Conservation (phyloP, 2,329 filamentous ascomycete species). For the Cryphonectria naterciae region DNA sequence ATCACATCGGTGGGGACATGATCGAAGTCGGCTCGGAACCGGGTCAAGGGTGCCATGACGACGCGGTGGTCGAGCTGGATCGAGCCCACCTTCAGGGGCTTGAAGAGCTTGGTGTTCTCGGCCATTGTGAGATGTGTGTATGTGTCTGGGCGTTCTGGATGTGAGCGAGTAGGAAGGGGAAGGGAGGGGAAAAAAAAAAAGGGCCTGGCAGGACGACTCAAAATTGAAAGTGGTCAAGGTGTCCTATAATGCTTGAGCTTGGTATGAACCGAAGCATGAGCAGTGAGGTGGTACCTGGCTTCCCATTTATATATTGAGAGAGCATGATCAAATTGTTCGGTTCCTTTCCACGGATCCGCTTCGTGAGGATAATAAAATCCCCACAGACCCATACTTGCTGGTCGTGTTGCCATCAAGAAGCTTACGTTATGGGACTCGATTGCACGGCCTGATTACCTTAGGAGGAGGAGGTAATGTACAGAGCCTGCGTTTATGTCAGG, state of each 20-base stretch:
- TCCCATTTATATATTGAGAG: constrained; percentile 4
- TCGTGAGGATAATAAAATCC: neutral
- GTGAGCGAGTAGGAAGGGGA: too few species aligned
- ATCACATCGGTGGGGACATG: constrained; percentile 32
- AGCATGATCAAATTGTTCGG: neutral
- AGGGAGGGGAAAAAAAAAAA: neutral
- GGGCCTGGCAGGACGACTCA: neutral
- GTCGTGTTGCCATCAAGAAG: neutral
- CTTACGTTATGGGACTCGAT: constrained; percentile 2
- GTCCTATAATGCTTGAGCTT: neutral
- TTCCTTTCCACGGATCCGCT: neutral
- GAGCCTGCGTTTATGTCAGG: neutral
- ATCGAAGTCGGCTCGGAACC: constrained; percentile 52
- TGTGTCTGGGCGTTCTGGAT: neutral
- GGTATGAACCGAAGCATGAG: neutral
- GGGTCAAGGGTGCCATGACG: constrained; percentile 62
- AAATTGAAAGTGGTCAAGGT: neutral
- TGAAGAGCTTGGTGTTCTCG: constrained; percentile 44
- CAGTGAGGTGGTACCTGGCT: neutral
- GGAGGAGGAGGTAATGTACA: neutral
- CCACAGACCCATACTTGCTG: neutral
- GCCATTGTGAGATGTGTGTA: constrained; percentile 17
- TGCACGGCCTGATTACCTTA: neutral
- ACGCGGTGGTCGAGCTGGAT: constrained; percentile 48
- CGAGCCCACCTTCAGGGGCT: constrained; percentile 47